phyloP scores from a whole-genome alignment of 164 flowering plant genomes.

The Liquidambar formosana region DNA sequence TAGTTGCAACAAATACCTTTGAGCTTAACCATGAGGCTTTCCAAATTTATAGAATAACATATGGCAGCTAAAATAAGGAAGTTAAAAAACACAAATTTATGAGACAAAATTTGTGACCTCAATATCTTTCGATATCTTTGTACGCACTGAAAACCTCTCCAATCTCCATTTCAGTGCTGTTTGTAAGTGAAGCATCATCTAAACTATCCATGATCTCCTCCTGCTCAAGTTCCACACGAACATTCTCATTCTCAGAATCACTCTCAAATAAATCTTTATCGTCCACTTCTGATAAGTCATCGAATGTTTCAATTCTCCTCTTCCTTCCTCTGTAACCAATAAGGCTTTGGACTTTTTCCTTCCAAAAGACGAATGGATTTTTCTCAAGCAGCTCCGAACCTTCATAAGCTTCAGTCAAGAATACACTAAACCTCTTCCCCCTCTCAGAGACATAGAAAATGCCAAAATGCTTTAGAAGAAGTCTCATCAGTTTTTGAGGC shows the following conservation, averaged over 20 bases:
- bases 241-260: conserved; percentile 35
- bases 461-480: conserved; percentile 84
- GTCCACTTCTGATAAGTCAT: conserved; percentile 60
- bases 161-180: conserved; percentile 54
- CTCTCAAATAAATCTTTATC: conserved; percentile 36
- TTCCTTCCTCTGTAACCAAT: conserved; percentile 71
- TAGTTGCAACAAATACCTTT: no score
- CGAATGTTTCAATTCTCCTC: conserved; percentile 45
- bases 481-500: conserved; percentile 96
- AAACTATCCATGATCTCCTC: conserved; percentile 31
- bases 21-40: no score
- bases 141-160: conserved; percentile 47
- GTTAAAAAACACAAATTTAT: no score
- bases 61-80: no score
- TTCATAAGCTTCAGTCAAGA: conserved; percentile 83
- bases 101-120: conserved; percentile 8
- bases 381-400: conserved; percentile 81
- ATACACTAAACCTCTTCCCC: conserved; percentile 86
- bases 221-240: conserved; percentile 18
- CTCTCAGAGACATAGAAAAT: conserved; percentile 95
- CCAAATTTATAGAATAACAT: no score
- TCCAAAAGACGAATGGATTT: conserved; percentile 80
- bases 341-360: conserved; percentile 64
- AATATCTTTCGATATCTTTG: conserved; percentile 24
- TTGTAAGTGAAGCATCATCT: conserved; percentile 26